These are phyloP conservation scores for Cladosporium halotolerans DNA, from an alignment of 2,329 filamentous ascomycete species.

Conservation along the genomic window DNA sequence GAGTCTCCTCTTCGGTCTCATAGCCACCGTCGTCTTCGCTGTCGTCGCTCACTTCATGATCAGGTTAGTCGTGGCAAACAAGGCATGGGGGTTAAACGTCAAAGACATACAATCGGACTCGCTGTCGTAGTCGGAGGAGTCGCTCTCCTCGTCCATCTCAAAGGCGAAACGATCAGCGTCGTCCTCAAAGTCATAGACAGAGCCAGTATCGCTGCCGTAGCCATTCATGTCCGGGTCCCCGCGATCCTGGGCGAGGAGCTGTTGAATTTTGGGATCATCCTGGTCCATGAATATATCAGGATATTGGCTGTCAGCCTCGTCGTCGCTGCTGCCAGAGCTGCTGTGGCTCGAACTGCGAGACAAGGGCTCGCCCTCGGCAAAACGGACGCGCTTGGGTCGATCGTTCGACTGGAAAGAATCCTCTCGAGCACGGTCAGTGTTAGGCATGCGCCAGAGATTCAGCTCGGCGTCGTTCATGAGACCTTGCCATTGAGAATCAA, in stretches of 20 bases:
- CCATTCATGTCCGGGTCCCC: constrained; percentile 17
- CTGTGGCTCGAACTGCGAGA: constrained; percentile 23
- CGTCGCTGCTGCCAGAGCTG: constrained; percentile 23
- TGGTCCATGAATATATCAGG: constrained; percentile 31
- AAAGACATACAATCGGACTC: constrained; percentile 27
- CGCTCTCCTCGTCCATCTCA: constrained; percentile 26
- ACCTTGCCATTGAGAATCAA: constrained; percentile 21
- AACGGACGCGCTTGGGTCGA: constrained; percentile 31
- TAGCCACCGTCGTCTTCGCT: constrained; percentile 32
- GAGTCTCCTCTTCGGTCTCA: constrained; percentile 24
- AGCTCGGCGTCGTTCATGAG: constrained; percentile 27
- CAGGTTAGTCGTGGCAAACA: constrained; percentile 20
- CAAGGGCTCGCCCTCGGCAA: constrained; percentile 25
- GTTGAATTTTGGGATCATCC: constrained; percentile 17
- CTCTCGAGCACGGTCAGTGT: constrained; percentile 14
- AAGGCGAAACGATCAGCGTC: constrained; percentile 26
- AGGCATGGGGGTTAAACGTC: neutral
- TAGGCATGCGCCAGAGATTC: constrained; percentile 21
- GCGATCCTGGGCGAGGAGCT: constrained; percentile 18
- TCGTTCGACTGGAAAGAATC: constrained; percentile 19
- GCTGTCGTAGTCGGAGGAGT: constrained; percentile 25
- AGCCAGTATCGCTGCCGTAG: constrained; percentile 26
- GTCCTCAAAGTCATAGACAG: constrained; percentile 31
- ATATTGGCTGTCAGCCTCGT: constrained; percentile 27
- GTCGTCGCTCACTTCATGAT: constrained; percentile 27